A percentile compares a stretch with the other conserved stretches of the same genome.
Conservation (phyloP, 495 filamentous ascomycete species). For the Xylaria acuta region DNA sequence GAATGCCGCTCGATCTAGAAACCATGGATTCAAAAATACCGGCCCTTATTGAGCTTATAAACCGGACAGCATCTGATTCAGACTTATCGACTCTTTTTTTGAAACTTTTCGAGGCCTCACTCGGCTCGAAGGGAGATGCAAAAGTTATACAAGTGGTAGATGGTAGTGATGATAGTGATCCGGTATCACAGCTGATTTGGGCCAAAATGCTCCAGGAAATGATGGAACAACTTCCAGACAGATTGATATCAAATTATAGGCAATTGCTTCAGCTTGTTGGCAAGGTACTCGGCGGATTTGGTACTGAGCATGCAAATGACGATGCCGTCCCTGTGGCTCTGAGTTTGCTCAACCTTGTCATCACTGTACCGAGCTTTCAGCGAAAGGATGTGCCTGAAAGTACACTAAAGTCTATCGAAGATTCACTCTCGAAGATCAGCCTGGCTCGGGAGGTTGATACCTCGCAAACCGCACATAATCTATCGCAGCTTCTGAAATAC, state of each 20-base stretch:
- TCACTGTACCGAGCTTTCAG: slow-evolving; percentile 68
- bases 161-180: slow-evolving; percentile 50
- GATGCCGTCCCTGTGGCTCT: slow-evolving; percentile 66
- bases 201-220: slow-evolving; percentile 71
- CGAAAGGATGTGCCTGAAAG: slow-evolving; percentile 53
- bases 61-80: slow-evolving; percentile 58
- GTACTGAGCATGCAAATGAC: slow-evolving; percentile 43
- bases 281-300: slow-evolving; percentile 66
- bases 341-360: slow-evolving; percentile 69
- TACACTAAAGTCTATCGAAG: slow-evolving; percentile 59
- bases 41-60: slow-evolving; percentile 61
- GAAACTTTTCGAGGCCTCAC: slow-evolving; percentile 67
- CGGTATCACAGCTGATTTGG: slow-evolving; percentile 56
- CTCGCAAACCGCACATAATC: slow-evolving; percentile 61
- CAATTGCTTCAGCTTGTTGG: slow-evolving; percentile 62
- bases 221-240: slow-evolving; percentile 67
- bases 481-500: slow-evolving; percentile 64
- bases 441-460: slow-evolving; percentile 38
- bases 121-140: slow-evolving; percentile 40
- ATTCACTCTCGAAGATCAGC: slow-evolving; percentile 54
- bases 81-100: slow-evolving; percentile 68
- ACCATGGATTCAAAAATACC: slow-evolving; percentile 45
- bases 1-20: slow-evolving; percentile 31
- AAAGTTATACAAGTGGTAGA: slow-evolving; percentile 34
- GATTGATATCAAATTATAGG: slow-evolving; percentile 37